Percentiles rank a stretch among this genome's conserved stretches.
Evolutionary conservation across 129 eudicot species (phyloP).

Genomic region (Lonicera japonica): DNA sequence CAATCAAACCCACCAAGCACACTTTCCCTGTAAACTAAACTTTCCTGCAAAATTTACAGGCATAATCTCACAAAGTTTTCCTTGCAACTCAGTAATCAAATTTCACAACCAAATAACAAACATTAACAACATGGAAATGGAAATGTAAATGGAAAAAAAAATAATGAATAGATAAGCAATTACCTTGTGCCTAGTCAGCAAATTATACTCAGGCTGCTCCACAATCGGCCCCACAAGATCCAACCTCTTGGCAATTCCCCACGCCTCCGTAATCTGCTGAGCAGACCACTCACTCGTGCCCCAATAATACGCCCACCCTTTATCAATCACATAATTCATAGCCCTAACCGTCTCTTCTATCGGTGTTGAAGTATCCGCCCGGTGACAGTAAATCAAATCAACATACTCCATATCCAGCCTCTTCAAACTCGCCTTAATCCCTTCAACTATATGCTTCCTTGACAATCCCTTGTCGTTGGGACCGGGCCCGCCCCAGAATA

Average conservation of each 20-base stretch:
- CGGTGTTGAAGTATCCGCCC: slow-evolving; percentile 74
- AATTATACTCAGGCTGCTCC: slow-evolving; percentile 92
- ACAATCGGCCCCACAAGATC: slow-evolving; percentile 81
- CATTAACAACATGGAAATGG: too few relatives aligned
- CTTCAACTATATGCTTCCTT: slow-evolving; percentile 72
- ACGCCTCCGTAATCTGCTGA: slow-evolving; percentile 95
- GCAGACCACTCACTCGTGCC: slow-evolving; percentile 99
- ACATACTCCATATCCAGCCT: slow-evolving; percentile 84
- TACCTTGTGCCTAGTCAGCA: slow-evolving; percentile 84
- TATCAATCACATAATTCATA: slow-evolving; percentile 82
- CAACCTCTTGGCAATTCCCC: slow-evolving; percentile 64
- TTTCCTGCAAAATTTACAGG: too few relatives aligned
- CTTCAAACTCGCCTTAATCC: slow-evolving; percentile 56
- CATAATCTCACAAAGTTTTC: too few relatives aligned
- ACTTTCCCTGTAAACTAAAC: too few relatives aligned
- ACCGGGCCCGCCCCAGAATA: slow-evolving; percentile 94
- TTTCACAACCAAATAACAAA: too few relatives aligned
- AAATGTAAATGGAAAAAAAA: too few relatives aligned
- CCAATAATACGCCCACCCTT: slow-evolving; percentile 96
- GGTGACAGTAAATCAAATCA: slow-evolving; percentile 70
- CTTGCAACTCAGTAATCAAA: too few relatives aligned
- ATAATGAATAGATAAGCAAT: too few relatives aligned
- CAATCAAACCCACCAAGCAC: too few relatives aligned
- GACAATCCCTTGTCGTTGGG: slow-evolving; percentile 83
- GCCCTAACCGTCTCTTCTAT: slow-evolving; percentile 96